A percentile compares a stretch with the other conserved stretches of the same genome.
Evolutionary conservation across 371 early-diverging fungal species (phyloP).

Genomic region (Mortierella sp.): DNA sequence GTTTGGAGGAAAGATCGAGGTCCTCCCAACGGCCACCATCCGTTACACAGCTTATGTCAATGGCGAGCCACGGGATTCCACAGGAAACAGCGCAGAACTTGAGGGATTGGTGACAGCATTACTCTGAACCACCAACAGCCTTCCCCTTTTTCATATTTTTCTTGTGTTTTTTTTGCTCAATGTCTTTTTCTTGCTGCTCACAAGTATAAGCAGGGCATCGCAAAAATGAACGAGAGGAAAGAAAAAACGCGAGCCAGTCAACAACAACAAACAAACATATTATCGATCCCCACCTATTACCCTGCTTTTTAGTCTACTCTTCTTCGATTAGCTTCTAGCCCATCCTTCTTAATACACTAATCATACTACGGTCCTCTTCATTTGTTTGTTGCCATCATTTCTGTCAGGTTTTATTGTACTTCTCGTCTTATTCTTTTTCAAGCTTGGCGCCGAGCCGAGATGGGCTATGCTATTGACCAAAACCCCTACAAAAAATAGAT

Average conservation of each 20-base stretch:
- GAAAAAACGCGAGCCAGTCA: not conserved
- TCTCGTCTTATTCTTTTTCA: not conserved
- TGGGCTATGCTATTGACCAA: not conserved
- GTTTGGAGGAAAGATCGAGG: conserved; percentile 37
- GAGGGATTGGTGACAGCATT: conserved; percentile 49
- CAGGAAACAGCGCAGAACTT: conserved; percentile 57
- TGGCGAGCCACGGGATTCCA: conserved; percentile 18
- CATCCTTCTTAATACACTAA: not conserved
- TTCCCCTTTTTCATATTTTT: not conserved
- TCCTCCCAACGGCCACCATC: conserved; percentile 39
- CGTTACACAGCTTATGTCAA: conserved; percentile 41
- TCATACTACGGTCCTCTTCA: not conserved
- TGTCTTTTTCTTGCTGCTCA: not conserved
- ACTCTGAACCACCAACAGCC: conserved; percentile 10
- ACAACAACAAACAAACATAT: not conserved
- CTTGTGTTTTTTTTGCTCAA: not conserved
- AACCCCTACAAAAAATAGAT: not conserved
- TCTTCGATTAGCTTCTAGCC: not conserved
- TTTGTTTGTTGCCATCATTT: not conserved
- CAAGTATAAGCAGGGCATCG: not conserved
- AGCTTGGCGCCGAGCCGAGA: conserved; percentile 8
- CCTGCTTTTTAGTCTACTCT: not conserved
- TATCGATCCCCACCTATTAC: not conserved
- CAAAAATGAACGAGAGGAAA: not conserved
- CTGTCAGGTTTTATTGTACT: not conserved